Evolutionary conservation across 345 rosid species (phyloP), one percentile per base, ranked within the genome.

Genomic region (Aethionema arabicum): DNA sequence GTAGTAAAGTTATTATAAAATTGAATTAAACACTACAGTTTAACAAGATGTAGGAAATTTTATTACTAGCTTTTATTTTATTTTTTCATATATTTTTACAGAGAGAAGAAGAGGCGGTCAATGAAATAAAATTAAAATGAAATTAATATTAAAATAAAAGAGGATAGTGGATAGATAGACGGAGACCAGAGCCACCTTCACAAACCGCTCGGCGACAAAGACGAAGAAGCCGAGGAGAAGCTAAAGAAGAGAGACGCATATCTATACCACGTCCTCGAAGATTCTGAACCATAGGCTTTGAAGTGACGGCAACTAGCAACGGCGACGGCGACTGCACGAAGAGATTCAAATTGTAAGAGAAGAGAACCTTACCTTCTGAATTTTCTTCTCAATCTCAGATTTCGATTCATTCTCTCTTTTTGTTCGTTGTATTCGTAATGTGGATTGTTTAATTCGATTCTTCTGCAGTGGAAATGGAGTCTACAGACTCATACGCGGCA

Each of bases 401-500:
- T 65, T 29, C 67, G 45, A 58, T 11, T 11, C 12, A 12, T 36
- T 33, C 44, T 42, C 36, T 57, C 29, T 21, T 8, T 29, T 15
- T 12, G 10, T 57, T 56, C 32, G 39, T 55, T 67, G 60, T 50
- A 14, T 78, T 30, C 38, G 32, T 61, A 63, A 59, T 54, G 70
- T 58, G 48, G 67, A 56, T 51, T 50, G 54, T 2, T 58, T 45
- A 40, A 55, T 72, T 61, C 15, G 40, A 4, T 41, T 53, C 1
- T 41, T 53, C n/a, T 53, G 41, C 11, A 51, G 64, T 47, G 45
- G 55, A 67, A 76, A 92, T 93, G 99, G 99, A 90, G 70, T 84
- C 95, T 45, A 90, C 88, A 32, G 99, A 87, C 74, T 83, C 92
- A 42, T 90, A 91, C 49, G 84, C 83, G 68, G 75, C 83, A 33